phyloP scores from a whole-genome alignment of 2,329 filamentous ascomycete genomes.

The Fusarium sp. region DNA sequence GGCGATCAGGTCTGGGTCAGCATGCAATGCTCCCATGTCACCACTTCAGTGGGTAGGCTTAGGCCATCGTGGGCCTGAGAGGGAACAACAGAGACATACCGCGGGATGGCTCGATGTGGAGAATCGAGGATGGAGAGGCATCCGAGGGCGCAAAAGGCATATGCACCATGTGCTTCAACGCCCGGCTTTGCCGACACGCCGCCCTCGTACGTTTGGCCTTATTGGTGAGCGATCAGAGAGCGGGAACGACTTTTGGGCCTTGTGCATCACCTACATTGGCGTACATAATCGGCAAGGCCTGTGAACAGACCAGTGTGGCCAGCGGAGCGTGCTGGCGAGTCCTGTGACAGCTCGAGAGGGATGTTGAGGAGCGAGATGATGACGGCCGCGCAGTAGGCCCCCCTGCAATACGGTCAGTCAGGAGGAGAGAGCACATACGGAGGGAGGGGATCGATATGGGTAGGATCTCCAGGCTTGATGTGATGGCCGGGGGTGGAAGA shows the following conservation, averaged over 20 bases:
- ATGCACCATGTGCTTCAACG: constrained; percentile 94
- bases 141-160: constrained; percentile 93
- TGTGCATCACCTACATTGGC: constrained; percentile 72
- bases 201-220: constrained; percentile 93
- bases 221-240: constrained; percentile 37
- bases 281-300: constrained; percentile 82
- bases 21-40: constrained; percentile 49
- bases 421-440: background rate
- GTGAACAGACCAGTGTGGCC: constrained; percentile 76
- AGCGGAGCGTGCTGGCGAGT: constrained; percentile 74
- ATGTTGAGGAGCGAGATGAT: constrained; percentile 86
- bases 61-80: constrained; percentile 15
- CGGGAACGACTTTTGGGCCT: constrained; percentile 23
- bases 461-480: constrained; percentile 6
- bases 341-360: constrained; percentile 80
- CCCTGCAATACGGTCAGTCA: constrained; percentile 62
- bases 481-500: constrained; percentile 22
- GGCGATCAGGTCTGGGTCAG: constrained; percentile 47
- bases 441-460: constrained; percentile 5
- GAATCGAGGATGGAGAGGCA: constrained; percentile 88
- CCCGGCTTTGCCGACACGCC: constrained; percentile 89
- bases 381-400: constrained; percentile 91
- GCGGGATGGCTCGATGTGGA: constrained; percentile 79
- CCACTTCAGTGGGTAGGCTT: constrained; percentile 49
- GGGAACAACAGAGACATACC: constrained; percentile 61